A percentile compares a stretch with the other conserved stretches of the same genome.
phyloP scores from a whole-genome alignment of 805 yeast species.

The Wickerhamomyces mucosus region DNA sequence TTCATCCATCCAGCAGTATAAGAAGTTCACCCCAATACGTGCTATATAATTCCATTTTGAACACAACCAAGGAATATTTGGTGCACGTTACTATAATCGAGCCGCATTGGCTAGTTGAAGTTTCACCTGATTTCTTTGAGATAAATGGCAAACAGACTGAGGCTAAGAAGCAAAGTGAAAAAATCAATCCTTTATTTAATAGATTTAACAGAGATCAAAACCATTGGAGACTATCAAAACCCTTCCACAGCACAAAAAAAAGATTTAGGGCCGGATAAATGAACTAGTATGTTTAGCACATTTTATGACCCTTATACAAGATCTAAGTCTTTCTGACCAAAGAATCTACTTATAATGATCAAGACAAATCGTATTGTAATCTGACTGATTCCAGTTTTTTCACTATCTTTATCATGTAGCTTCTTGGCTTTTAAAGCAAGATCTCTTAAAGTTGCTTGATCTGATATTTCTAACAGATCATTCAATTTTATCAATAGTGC shows the following conservation, averaged over 20 bases:
- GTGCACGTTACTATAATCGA: constrained; percentile 78
- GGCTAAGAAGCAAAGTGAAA: constrained; percentile 40
- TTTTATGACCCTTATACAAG: too few species aligned
- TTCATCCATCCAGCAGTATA: constrained; percentile 83
- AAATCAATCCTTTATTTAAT: constrained; percentile 66
- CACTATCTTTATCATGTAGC: constrained; percentile 4
- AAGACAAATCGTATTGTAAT: constrained; percentile 8
- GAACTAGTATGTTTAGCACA: too few species aligned
- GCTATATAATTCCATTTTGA: constrained; percentile 68
- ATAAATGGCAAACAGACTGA: constrained; percentile 36
- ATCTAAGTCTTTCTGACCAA: constrained; percentile 17
- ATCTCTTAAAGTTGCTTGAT: constrained; percentile 13
- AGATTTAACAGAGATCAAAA: constrained; percentile 50
- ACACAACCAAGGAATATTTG: constrained; percentile 88
- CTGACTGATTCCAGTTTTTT: constrained; percentile 4
- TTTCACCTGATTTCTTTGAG: constrained; percentile 67
- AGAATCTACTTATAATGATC: constrained; percentile 7
- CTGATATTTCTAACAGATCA: constrained; percentile 10
- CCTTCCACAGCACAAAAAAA: constrained; percentile 18
- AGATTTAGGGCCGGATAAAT: constrained; percentile 11
- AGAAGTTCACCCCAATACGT: constrained; percentile 67
- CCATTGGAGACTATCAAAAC: constrained; percentile 54
- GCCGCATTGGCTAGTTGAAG: constrained; percentile 65
- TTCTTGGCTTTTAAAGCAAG: constrained; percentile 12
- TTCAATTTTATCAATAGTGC: constrained; percentile 10